Evolutionary conservation across 2,329 filamentous ascomycete genomes (phyloP).

Genomic region (Cercospora sp.): DNA sequence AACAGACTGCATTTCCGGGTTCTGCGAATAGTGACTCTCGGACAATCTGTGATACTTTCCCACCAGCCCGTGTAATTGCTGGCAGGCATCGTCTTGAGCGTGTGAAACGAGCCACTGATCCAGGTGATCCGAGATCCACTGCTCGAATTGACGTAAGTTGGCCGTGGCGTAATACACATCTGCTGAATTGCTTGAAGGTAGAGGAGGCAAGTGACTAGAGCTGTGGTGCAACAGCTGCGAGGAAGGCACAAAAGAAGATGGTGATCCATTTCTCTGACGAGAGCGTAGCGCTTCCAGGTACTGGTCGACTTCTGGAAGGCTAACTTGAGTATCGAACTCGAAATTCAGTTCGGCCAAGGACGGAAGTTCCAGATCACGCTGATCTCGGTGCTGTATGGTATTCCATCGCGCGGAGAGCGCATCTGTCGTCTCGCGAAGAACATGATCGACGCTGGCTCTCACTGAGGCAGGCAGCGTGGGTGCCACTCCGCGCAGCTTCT

Average conservation of each 20-base stretch:
- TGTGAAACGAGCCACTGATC: not conserved
- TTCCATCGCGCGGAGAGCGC: not conserved
- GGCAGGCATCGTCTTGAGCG: not conserved
- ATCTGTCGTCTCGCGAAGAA: not conserved
- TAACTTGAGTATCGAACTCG: slow-evolving; percentile 19
- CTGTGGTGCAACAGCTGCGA: slow-evolving; percentile 11
- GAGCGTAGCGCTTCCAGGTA: slow-evolving; percentile 18
- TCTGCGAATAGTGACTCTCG: not conserved
- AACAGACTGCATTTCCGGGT: slow-evolving; percentile 19
- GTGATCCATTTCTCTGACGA: not conserved
- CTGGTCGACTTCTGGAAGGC: slow-evolving; percentile 25
- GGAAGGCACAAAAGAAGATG: slow-evolving; percentile 17
- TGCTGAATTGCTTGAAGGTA: slow-evolving; percentile 6
- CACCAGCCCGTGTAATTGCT: not conserved
- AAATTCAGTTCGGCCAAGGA: slow-evolving; percentile 17
- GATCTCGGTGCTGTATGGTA: slow-evolving; percentile 4
- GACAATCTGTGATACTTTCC: slow-evolving; percentile 6
- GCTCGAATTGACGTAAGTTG: slow-evolving; percentile 17
- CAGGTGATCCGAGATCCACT: slow-evolving; percentile 5
- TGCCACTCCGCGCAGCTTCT: slow-evolving; percentile 22
- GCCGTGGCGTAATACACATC: slow-evolving; percentile 2
- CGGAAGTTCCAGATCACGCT: slow-evolving; percentile 15
- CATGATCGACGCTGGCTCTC: not conserved
- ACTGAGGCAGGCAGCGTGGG: not conserved
- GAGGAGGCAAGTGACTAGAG: slow-evolving; percentile 15